Evolutionary conservation across 441 rosid genomes (phyloP), one percentile per base, ranked within the genome.

Genomic region (Sinapis alba): DNA sequence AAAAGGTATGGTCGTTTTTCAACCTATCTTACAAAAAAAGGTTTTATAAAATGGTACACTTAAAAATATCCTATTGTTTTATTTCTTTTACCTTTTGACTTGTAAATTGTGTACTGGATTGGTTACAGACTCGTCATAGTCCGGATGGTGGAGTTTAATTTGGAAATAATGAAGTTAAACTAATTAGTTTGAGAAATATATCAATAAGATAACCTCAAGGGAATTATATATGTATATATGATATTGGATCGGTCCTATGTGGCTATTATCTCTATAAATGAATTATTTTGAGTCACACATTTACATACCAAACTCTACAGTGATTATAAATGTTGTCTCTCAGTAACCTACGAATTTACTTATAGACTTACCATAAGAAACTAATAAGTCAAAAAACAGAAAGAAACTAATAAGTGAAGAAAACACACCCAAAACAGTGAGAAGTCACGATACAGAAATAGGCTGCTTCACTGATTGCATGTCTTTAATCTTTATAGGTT

Each of bases 401-500:
- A n/a, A n/a, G n/a, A 51, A 15, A 21, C 15, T 6, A 47, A 7
- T 45, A 21, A 45, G 26, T 30, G 21, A 41, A 30, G 0, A 27
- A 51, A 67, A 9, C n/a, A n/a, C 72, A 1, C 47, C 23, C 27
- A 38, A 53, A 43, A 63, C 15, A 7, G 38, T 38, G 59, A 63
- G 16, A 76, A 30, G 65, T 56, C 54, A 45, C 18, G 20, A 15
- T 63, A 28, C 30, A 57, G n/a, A 65, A 76, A 28, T 47, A 15
- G 62, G 43, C 60, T 70, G 75, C 41, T 63, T 69, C 60, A 76
- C 43, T 43, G 71, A 71, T 64, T 77, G 62, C 62, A 64, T 77
- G 72, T 56, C 72, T 70, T 3, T 27, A 21, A 67, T 56, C 72
- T 70, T 3, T 27, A 21, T 63, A 63, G 62, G 60, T 16, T 30